Base-by-base conservation (phyloP, 2,329 filamentous ascomycete species). In the Hymenoscyphus fructigenus region DNA sequence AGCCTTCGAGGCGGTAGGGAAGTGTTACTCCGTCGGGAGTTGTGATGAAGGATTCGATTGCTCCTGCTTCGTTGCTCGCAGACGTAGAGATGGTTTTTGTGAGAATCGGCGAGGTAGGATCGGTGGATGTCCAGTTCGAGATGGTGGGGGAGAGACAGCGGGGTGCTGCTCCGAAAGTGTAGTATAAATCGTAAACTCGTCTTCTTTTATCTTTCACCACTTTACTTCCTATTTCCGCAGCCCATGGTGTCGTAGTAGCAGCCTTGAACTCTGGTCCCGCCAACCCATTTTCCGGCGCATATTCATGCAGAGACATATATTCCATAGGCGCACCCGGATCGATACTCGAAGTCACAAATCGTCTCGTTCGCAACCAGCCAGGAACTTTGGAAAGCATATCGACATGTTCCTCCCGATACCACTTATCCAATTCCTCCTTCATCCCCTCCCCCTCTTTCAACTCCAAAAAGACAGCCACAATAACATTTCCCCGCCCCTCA, bases 1-100 rank as follows among this genome's bases (percentile, higher is more conserved):
- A 90, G 62, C 92, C 92, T 76, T 95, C 91, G 1, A 96, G 83
- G 15, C 87, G 84, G 78, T 92, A 96, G 0, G 87, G 86, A 15
- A 96, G 83, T 2, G 79, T 75, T 5, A 92, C 86, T 1, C 86
- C 87, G 72, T 96, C 92, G 0, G 81, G 73, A 0, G 89, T 87
- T 0, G 87, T 89, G 68, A 93, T 79, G 70, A 85, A 91, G 0
- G 91, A 92, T 66, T 85, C 79, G 66, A 94, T 84, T 2, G 83
- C 81, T 1, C 87, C 80, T 64, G 78, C 73, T 26, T 44, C 34
- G 78, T 86, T 79, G 66, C 78, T 73, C n/a, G 79, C 71, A 10
- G 79, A 66, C 1, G 73, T 72, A 17, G 76, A 73, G 64, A 74
- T 61, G 23, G 69, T 68, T n/a, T 67, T 70, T 0, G 74, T 76